Evolutionary conservation across 257 asterid genomes (phyloP).

Genomic region (Solanum clarkiae): DNA sequence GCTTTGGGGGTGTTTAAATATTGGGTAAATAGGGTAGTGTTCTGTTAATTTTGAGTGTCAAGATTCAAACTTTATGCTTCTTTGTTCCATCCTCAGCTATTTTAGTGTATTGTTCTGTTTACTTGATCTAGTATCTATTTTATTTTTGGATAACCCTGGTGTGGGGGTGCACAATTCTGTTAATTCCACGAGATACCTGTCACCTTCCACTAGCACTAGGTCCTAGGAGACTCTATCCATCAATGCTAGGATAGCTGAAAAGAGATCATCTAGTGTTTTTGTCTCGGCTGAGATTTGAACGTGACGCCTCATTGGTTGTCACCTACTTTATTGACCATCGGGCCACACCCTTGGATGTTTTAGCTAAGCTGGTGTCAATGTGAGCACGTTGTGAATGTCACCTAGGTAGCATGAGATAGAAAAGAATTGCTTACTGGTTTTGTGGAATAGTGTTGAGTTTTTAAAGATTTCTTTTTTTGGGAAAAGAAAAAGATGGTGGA

Average conservation of each 20-base stretch:
- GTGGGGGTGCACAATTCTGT: not conserved
- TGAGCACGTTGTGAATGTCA: not conserved
- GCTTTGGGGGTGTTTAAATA: not conserved
- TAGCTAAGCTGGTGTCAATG: not conserved
- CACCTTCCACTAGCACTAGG: not conserved
- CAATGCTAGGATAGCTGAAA: not conserved
- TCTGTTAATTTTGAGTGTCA: not conserved
- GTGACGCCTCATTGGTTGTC: not conserved
- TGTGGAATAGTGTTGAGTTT: not conserved
- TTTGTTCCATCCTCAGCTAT: not conserved
- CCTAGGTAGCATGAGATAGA: not conserved
- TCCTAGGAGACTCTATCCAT: not conserved
- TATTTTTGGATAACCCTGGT: not conserved
- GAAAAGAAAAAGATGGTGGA: not conserved
- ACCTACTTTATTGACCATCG: not conserved
- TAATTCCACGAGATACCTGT: not conserved
- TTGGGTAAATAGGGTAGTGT: not conserved
- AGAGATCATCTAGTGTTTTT: not conserved
- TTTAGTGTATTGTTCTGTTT: not conserved
- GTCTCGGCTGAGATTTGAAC: not conserved
- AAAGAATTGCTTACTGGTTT: not conserved
- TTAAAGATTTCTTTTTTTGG: too few relatives aligned
- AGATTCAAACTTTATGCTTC: not conserved
- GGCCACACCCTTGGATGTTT: not conserved
- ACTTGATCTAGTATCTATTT: not conserved